These are phyloP conservation scores for Thalassiosira livingstoniorum DNA, from an alignment of 352 stramenopile genomes.

Conservation along the genomic window DNA sequence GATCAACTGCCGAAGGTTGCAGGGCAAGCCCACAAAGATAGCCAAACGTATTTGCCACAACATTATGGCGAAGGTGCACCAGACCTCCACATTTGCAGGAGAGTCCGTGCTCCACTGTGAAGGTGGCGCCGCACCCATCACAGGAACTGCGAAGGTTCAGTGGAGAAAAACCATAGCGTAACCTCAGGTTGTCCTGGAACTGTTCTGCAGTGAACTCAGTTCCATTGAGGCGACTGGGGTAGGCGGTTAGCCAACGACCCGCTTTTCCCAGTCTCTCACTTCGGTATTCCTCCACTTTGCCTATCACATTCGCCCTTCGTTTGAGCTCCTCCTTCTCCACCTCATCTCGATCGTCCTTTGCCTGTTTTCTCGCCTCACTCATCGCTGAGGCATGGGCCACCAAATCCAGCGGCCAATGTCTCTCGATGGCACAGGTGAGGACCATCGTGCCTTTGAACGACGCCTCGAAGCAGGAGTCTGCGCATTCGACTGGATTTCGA, in stretches of 20 bases:
- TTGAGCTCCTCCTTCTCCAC: neutral
- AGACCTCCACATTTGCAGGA: slow-evolving; percentile 53
- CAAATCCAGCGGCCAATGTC: neutral
- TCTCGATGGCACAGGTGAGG: neutral
- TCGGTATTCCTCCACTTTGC: neutral
- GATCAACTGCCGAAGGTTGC: neutral
- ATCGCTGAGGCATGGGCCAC: neutral
- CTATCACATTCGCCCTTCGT: neutral
- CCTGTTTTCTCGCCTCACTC: neutral
- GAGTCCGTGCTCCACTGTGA: slow-evolving; percentile 57
- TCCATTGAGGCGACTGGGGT: slow-evolving; percentile 23
- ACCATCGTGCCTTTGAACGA: neutral
- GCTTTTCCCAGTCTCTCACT: neutral
- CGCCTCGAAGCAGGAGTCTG: neutral
- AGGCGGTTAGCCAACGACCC: slow-evolving; percentile 20
- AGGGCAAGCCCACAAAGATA: slow-evolving; percentile 25
- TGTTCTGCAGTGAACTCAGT: slow-evolving; percentile 44
- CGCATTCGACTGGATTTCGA: slow-evolving; percentile 33
- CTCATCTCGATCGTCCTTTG: neutral
- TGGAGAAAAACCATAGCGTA: slow-evolving; percentile 38
- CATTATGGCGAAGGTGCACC: slow-evolving; percentile 51
- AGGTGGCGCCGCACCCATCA: slow-evolving; percentile 45
- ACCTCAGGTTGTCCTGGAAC: slow-evolving; percentile 41
- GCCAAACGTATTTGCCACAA: slow-evolving; percentile 33
- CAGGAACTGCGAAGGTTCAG: slow-evolving; percentile 27